Conservation (phyloP, 2,329 filamentous ascomycete species). For the Tolypocladium amazonense region DNA sequence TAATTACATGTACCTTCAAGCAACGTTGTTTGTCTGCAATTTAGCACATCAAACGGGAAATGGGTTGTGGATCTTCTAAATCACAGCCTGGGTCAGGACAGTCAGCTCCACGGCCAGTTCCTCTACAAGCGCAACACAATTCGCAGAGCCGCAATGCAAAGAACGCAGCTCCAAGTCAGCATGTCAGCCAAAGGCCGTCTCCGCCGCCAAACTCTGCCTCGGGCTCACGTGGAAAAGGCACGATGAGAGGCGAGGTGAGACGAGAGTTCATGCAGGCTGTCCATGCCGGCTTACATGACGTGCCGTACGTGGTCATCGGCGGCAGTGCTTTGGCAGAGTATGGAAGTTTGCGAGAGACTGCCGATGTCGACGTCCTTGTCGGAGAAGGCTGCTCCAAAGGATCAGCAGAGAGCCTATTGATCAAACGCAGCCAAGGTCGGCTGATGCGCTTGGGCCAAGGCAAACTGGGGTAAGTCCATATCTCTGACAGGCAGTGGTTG, state of each 20-base stretch:
- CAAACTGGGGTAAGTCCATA: not conserved
- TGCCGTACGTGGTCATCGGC: not conserved
- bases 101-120: not conserved
- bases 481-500: not conserved
- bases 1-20: not conserved
- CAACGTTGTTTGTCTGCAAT: not conserved
- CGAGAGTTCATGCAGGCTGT: not conserved
- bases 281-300: not conserved
- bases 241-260: not conserved
- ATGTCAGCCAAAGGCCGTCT: not conserved
- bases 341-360: not conserved
- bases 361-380: not conserved
- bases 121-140: not conserved
- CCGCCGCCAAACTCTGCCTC: not conserved
- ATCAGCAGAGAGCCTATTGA: not conserved
- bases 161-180: not conserved
- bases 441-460: not conserved
- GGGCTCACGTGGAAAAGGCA: not conserved
- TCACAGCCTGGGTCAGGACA: not conserved
- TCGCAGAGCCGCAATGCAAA: not conserved
- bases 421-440: not conserved
- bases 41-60: not conserved
- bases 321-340: not conserved
- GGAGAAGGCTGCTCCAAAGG: not conserved
- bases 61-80: not conserved